phyloP scores from a whole-genome alignment of 345 rosid genomes.

The Eucalyptus marginata region DNA sequence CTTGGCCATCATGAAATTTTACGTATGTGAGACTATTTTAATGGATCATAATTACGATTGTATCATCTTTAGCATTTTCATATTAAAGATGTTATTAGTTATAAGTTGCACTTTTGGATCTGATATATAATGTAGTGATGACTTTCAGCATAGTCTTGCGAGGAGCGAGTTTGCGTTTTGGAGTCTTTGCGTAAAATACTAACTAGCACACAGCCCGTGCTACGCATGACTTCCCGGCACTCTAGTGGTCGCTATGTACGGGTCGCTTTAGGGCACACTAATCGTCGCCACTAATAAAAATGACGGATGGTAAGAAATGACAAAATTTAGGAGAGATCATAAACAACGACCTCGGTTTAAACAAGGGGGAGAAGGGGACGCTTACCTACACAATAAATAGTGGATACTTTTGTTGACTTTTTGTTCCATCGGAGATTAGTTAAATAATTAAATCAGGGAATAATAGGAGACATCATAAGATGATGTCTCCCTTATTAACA shows the following conservation, averaged over 20 bases:
- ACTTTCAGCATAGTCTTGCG: too few relatives aligned
- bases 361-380: too few relatives aligned
- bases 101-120: too few relatives aligned
- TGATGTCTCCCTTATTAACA: background rate
- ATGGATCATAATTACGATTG: too few relatives aligned
- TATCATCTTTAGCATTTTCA: too few relatives aligned
- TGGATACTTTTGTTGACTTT: background rate
- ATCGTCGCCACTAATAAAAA: background rate
- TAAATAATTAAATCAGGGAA: background rate
- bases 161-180: background rate
- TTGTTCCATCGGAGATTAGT: background rate
- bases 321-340: background rate
- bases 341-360: too few relatives aligned
- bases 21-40: too few relatives aligned
- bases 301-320: background rate
- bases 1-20: too few relatives aligned
- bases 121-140: too few relatives aligned
- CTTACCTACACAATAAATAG: too few relatives aligned
- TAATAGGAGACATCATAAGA: background rate
- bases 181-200: background rate
- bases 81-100: too few relatives aligned
- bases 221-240: background rate
- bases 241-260: background rate
- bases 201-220: background rate
- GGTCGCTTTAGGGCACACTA: background rate